phyloP scores from a whole-genome alignment of 495 filamentous ascomycete species.

The Pseudomonodictys pantanalensis region DNA sequence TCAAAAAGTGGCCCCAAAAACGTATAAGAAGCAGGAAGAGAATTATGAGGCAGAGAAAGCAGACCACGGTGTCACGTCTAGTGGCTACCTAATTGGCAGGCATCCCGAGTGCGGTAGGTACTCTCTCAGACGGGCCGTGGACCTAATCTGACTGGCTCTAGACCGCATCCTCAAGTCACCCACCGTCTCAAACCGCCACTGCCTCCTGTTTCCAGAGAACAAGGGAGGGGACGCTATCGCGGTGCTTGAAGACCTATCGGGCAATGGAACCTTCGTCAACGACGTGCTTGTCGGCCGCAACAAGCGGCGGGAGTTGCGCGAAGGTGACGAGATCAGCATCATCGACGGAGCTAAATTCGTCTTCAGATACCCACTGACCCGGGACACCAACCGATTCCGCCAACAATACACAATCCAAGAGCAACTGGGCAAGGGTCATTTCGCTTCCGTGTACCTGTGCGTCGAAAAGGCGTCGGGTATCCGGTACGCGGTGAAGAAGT shows the following conservation, averaged over 20 bases:
- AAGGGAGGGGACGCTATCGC: constrained; percentile 75
- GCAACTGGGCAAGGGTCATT: constrained; percentile 93
- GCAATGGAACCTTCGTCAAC: constrained; percentile 95
- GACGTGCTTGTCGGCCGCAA: constrained; percentile 89
- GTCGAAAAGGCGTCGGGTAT: constrained; percentile 79
- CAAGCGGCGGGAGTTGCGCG: constrained; percentile 78
- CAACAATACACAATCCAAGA: constrained; percentile 83
- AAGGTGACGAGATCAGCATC: constrained; percentile 86
- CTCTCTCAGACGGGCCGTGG: constrained; percentile 21
- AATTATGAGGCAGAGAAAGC: constrained; percentile 56
- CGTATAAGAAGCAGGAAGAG: constrained; percentile 54
- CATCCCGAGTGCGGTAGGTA: constrained; percentile 92
- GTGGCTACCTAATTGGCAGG: constrained; percentile 88
- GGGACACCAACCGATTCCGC: constrained; percentile 70
- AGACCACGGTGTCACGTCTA: constrained; percentile 56
- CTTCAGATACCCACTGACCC: constrained; percentile 80
- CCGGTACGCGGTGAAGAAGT: constrained; percentile 89
- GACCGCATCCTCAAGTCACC: constrained; percentile 76
- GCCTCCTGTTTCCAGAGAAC: constrained; percentile 83
- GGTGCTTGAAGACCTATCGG: constrained; percentile 87
- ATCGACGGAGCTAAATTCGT: constrained; percentile 78
- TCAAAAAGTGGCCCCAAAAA: constrained; percentile 29
- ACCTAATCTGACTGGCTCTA: constrained; percentile 38
- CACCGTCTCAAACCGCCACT: constrained; percentile 94
- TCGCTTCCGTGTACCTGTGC: constrained; percentile 91